phyloP scores from a whole-genome alignment of 2,329 filamentous ascomycete genomes.

The Triangularia setosa region DNA sequence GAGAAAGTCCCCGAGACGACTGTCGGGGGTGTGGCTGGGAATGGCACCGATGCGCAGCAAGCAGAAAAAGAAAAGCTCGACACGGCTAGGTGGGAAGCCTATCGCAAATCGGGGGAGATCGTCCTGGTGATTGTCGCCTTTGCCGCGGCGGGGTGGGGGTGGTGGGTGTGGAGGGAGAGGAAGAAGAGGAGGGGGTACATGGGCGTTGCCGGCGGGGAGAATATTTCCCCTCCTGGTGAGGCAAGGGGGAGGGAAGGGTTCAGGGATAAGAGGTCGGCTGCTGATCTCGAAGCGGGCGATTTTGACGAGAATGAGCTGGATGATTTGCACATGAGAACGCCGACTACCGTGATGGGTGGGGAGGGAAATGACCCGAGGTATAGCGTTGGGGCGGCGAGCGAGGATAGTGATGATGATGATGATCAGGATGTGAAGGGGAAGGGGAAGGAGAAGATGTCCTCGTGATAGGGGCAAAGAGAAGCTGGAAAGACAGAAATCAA shows the following conservation, averaged over 20 bases:
- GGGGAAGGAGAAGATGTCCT: slow-evolving; percentile 12
- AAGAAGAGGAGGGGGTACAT: slow-evolving; percentile 53
- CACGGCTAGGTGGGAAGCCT: slow-evolving; percentile 82
- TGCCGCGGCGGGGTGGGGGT: slow-evolving; percentile 70
- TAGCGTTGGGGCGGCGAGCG: slow-evolving; percentile 54
- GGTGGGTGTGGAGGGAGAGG: slow-evolving; percentile 62
- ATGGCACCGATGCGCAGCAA: slow-evolving; percentile 59
- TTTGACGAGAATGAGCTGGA: slow-evolving; percentile 65
- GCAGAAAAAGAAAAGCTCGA: slow-evolving; percentile 70
- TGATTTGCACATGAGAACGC: slow-evolving; percentile 52
- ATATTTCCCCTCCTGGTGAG: slow-evolving; percentile 12
- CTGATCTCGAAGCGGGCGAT: slow-evolving; percentile 60
- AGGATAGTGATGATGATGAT: slow-evolving; percentile 51
- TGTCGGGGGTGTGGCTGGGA: slow-evolving; percentile 63
- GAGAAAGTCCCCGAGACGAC: slow-evolving; percentile 76
- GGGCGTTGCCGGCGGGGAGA: slow-evolving; percentile 41
- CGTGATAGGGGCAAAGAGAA: background rate
- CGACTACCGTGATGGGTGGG: slow-evolving; percentile 35
- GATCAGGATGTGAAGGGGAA: slow-evolving; percentile 29
- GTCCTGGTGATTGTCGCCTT: slow-evolving; percentile 78
- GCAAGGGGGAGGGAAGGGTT: slow-evolving; percentile 43
- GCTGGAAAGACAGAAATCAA: background rate
- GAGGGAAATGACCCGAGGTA: slow-evolving; percentile 34
- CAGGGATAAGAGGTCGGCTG: slow-evolving; percentile 41
- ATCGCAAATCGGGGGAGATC: slow-evolving; percentile 81